Conservation (phyloP, 164 flowering plant species). For the Amborella trichopoda region DNA sequence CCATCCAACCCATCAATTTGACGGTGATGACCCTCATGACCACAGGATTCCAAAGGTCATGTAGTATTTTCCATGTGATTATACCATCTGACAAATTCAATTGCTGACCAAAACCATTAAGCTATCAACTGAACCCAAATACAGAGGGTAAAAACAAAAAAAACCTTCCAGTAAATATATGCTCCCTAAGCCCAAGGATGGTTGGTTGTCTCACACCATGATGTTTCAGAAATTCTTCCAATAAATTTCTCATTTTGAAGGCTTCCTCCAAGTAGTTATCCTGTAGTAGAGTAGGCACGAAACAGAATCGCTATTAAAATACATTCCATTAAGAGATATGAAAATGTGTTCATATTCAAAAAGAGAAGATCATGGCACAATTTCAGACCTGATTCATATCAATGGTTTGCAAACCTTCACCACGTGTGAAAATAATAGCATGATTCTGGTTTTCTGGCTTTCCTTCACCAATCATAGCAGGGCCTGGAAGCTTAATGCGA, state of each 20-base stretch:
- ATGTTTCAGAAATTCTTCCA: conserved; percentile 80
- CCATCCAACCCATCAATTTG: too few relatives aligned
- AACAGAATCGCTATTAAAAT: too few relatives aligned
- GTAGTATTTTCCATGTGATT: too few relatives aligned
- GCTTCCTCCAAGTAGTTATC: conserved; percentile 99
- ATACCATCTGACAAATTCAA: too few relatives aligned
- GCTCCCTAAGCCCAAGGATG: conserved; percentile 91
- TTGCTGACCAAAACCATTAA: too few relatives aligned
- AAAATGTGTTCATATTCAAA: too few relatives aligned
- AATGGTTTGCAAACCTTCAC: conserved; percentile 96
- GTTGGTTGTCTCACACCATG: conserved; percentile 81
- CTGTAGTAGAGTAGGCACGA: conserved; percentile 35
- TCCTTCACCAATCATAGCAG: conserved; percentile 91
- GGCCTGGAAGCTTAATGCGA: conserved; percentile 90
- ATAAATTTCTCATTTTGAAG: conserved; percentile 87
- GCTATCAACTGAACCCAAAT: too few relatives aligned
- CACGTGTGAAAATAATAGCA: conserved; percentile 95
- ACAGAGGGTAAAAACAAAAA: not conserved
- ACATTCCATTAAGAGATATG: too few relatives aligned
- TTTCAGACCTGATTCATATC: conserved; percentile 99
- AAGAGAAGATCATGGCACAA: too few relatives aligned
- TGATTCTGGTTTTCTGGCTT: conserved; percentile 99
- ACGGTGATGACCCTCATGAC: too few relatives aligned
- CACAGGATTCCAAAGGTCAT: too few relatives aligned
- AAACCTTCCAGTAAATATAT: conserved; percentile 96